Base-by-base conservation (phyloP, 208 protist species). In the Leishmania lainsoni region DNA sequence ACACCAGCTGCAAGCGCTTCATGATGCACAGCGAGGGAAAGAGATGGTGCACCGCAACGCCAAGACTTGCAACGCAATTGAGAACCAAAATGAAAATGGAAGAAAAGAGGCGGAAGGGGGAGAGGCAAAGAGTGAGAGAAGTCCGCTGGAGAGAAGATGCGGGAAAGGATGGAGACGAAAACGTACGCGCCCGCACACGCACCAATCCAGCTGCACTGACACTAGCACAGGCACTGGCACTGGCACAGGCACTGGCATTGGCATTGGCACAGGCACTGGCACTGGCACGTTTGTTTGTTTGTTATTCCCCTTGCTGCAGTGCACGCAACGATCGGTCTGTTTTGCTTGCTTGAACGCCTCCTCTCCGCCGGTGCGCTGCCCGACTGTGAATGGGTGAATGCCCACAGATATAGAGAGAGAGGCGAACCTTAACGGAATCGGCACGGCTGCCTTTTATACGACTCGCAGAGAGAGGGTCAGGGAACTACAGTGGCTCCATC, bases 1-100 rank as follows among this genome's bases (percentile, higher is more conserved):
- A 76, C 72, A 42, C 72, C 72, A 32, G 72, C 29, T 56, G 72
- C 72, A n/a, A 32, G 20, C 72, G 72, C 51, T 70, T 70, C 65
- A 70, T 70, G 35, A 5, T 70, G 35, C 65, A 45, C 17, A 14
- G 65, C 65, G 17, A 70, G 35, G 17, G 35, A 16, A 45, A 70
- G 65, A 39, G 65, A 70, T 17, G 45, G 35, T 26, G 29, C 17
- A 45, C 65, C 22, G 65, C 29, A 48, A 16, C 35, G 70, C 26
- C 45, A 52, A 5, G 14, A 75, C 70, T 39, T 70, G 35, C 35
- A 68, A 22, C 0, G 61, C 3, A 26, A 68, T 29, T 22, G n/a
- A 39, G 10, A 39, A 3, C n/a, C 61, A 68, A 17, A 9, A 22
- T 10, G 29, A 5, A 29, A 68, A 12, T 5, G 29, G 14, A 68